These are phyloP conservation scores for Leptographium galeiforme DNA, from an alignment of 2,329 filamentous ascomycete genomes.

Conservation along the genomic window DNA sequence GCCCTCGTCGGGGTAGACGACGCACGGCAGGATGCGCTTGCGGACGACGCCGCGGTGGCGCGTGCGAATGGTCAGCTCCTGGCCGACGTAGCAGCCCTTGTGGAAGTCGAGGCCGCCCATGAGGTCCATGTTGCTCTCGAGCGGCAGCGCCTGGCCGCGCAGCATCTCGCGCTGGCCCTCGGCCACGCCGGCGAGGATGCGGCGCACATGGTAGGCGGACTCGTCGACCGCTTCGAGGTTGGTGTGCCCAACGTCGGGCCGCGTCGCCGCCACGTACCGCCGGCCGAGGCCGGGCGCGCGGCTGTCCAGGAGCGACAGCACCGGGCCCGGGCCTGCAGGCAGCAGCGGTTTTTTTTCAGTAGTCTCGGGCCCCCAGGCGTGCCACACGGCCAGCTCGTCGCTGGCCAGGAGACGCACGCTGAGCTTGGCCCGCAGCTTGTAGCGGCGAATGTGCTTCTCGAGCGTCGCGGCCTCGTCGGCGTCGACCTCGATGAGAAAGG, in stretches of 20 bases:
- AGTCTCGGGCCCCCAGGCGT: constrained; percentile 51
- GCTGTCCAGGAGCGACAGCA: constrained; percentile 33
- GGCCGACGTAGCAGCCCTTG: constrained; percentile 94
- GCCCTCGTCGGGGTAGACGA: constrained; percentile 45
- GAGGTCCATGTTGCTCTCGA: constrained; percentile 80
- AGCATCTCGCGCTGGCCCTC: constrained; percentile 75
- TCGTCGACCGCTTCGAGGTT: no score
- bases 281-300: constrained; percentile 43
- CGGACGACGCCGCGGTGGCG: constrained; percentile 88
- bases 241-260: constrained; percentile 8
- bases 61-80: constrained; percentile 92
- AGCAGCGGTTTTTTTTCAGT: no score
- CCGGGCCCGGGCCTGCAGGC: not conserved
- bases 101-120: constrained; percentile 79
- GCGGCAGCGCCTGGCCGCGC: constrained; percentile 58
- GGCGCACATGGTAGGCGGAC: constrained; percentile 56
- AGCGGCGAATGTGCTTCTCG: constrained; percentile 63
- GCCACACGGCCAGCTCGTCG: constrained; percentile 57
- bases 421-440: constrained; percentile 76
- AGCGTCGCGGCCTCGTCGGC: constrained; percentile 48
- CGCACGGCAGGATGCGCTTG: constrained; percentile 74
- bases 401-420: constrained; percentile 50
- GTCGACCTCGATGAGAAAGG: constrained; percentile 76
- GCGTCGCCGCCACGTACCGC: constrained; percentile 24
- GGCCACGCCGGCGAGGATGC: constrained; percentile 68